Percentiles rank a stretch among this genome's conserved stretches.
Conservation (phyloP, 208 protist genomes). For the Lotmaria passim region DNA sequence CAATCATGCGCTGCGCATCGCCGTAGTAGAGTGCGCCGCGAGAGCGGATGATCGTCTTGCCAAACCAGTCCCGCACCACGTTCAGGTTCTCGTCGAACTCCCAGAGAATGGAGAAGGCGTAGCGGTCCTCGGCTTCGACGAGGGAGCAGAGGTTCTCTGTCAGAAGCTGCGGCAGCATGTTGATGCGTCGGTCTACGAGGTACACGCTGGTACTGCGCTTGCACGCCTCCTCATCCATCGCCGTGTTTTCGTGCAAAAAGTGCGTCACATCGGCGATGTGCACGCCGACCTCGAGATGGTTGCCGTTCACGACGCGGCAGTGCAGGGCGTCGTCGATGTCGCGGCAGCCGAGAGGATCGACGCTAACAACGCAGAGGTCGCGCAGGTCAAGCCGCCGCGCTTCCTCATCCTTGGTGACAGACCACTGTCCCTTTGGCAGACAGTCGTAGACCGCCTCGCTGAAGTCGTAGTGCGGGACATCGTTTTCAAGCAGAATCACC, state of each 20-base stretch:
- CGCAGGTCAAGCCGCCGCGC: constrained; percentile 85
- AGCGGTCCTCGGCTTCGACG: constrained; percentile 87
- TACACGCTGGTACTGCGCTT: constrained; percentile 96
- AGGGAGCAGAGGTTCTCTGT: constrained; percentile 97
- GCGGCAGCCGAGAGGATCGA: constrained; percentile 96
- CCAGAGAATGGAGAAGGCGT: constrained; percentile 96
- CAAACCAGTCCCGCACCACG: constrained; percentile 90
- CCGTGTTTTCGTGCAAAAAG: constrained; percentile 92
- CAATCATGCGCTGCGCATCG: constrained; percentile 94
- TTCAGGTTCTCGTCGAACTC: constrained; percentile 88
- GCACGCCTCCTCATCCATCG: constrained; percentile 94
- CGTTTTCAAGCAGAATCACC: constrained; percentile 95
- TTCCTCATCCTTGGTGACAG: constrained; percentile 76
- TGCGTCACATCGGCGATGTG: constrained; percentile 98
- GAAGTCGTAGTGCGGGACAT: constrained; percentile 93
- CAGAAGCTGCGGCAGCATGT: constrained; percentile 97
- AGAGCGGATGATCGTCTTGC: constrained; percentile 94
- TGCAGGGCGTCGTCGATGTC: constrained; percentile 92
- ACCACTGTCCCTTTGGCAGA: constrained; percentile 88
- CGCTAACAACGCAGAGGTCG: constrained; percentile 87
- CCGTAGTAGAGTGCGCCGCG: constrained; percentile 94
- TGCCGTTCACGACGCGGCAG: constrained; percentile 78
- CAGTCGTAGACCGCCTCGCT: constrained; percentile 91
- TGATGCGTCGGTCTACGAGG: constrained; percentile 95
- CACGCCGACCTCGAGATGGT: constrained; percentile 94